Evolutionary conservation across 2,329 filamentous ascomycete species (phyloP), one percentile per base, ranked within the genome.

Genomic region (Hypoxylon sp.): DNA sequence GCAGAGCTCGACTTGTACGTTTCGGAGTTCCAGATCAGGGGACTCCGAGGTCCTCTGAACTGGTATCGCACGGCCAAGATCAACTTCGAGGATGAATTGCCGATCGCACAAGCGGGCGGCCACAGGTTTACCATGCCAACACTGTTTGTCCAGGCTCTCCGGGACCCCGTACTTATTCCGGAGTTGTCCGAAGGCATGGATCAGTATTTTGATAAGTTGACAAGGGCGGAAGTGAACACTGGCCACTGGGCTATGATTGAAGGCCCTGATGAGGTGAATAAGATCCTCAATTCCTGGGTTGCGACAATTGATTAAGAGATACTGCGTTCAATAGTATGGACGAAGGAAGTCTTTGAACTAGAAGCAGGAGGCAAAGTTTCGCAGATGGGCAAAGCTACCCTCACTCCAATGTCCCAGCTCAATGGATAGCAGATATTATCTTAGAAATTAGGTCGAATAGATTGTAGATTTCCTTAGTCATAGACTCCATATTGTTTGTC

Each of bases 1-100:
- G 84, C 88, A 79, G 88, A 90, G 77, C 78, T 92, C 48, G 85
- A 91, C 63, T 90, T 87, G 78, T 92, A 92, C 75, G 85, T 86
- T n/a, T 79, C 85, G 20, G 83, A 90, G 74, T 92, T 87, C 77
- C 77, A 81, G 1, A 82, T 85, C 25, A 84, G 86, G 70, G 90
- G 90, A 4, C 79, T 93, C 51, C 85, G 88, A 69, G 89, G 90
- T 8, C 89, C 90, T 1, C 79, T 90, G 48, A 91, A 89, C 76
- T 92, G 90, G 89, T 93, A 93, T 76, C 86, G 90, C 22, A 89
- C 84, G 1, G 82, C 85, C 4, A 82, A 87, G 73, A 80, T 87
- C 44, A 93, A 92, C 74, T 90, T 84, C 76, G 83, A 90, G 64
- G 89, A 93, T 53, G 91, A 93, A 51, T 74, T 74, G 54, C 73